These are phyloP conservation scores for Debaryomyces udenii DNA, from an alignment of 1,139 yeast species.

Conservation along the genomic window DNA sequence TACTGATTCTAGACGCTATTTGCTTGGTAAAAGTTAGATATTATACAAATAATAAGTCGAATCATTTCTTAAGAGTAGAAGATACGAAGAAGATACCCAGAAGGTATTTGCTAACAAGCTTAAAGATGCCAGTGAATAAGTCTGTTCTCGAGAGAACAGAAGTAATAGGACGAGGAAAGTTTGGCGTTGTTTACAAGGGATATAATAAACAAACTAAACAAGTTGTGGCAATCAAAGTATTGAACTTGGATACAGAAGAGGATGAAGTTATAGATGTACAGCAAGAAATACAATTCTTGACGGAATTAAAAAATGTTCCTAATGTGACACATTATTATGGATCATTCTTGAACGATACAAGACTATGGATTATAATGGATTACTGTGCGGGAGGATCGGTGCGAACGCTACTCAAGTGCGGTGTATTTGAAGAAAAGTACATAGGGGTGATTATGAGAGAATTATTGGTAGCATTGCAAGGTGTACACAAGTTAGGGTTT, in stretches of 20 bases:
- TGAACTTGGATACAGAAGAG: constrained; percentile 88
- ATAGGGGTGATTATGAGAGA: constrained; percentile 84
- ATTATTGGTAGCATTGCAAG: constrained; percentile 71
- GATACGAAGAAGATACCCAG: no score
- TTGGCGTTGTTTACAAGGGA: constrained; percentile 95
- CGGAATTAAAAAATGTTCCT: constrained; percentile 81
- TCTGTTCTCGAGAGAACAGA: constrained; percentile 73
- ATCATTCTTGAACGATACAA: constrained; percentile 80
- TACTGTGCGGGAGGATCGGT: constrained; percentile 97
- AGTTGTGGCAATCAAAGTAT: constrained; percentile 89
- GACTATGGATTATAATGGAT: constrained; percentile 97
- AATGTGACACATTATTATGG: constrained; percentile 94
- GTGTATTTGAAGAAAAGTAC: constrained; percentile 82
- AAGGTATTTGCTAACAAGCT: background rate
- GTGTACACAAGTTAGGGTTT: constrained; percentile 86
- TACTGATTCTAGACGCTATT: background rate
- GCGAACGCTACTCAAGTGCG: constrained; percentile 84
- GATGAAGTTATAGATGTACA: constrained; percentile 96
- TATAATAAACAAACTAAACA: constrained; percentile 64
- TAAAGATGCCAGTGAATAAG: constrained; percentile 5
- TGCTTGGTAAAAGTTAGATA: no score
- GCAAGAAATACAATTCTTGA: constrained; percentile 83
- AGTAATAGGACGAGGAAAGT: constrained; percentile 93
- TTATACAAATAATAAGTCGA: no score
- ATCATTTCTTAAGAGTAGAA: no score